Evolutionary conservation across 2,329 filamentous ascomycete genomes (phyloP), one percentile per base, ranked within the genome.

Genomic region (Claviceps digitariae): DNA sequence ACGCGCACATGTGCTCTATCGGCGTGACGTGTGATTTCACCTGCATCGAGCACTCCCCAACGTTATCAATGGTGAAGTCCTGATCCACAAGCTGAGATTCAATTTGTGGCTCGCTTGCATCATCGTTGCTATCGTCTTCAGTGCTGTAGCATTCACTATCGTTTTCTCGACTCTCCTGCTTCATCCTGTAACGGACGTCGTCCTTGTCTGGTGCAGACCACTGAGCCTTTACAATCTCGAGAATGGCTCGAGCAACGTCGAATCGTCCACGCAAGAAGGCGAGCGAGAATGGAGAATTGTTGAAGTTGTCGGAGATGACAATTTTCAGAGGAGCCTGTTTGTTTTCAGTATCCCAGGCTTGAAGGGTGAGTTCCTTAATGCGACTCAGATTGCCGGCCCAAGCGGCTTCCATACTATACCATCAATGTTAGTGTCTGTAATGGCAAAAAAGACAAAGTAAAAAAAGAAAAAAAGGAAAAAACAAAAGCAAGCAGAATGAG

Each of bases 11-110:
- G 53, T 86, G 64, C 0, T 65, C 57, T 1, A 77, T 62, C 2
- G 87, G 83, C 38, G 73, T 74, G 9, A 76, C 67, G 17, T 72
- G 68, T 54, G 84, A 86, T 62, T 86, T 82, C 55, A 89, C 84
- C 53, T 84, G 75, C 62, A 78, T 82, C 0, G 79, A 79, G 4
- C 86, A 73, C 57, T 87, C 78, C 0, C 85, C 85, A 54, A 93
- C 75, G 59, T 88, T 81, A 17, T 93, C 85, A 51, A 91, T 77
- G 0, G 87, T 93, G 63, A 86, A 87, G 38, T 77, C 73, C 13
- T 84, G 78, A 58, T 84, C 78, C 29, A 88, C 69, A 43, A 82
- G 71, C 55, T 83, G 76, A 17, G 69, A 69, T 48, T 72, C 69
- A 43, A 81, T 72, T 7, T 69, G 68, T 20, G 72, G 72, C 45